phyloP scores from a whole-genome alignment of 1,284 basidiomycete species.

The Rhodotorula sp. region DNA sequence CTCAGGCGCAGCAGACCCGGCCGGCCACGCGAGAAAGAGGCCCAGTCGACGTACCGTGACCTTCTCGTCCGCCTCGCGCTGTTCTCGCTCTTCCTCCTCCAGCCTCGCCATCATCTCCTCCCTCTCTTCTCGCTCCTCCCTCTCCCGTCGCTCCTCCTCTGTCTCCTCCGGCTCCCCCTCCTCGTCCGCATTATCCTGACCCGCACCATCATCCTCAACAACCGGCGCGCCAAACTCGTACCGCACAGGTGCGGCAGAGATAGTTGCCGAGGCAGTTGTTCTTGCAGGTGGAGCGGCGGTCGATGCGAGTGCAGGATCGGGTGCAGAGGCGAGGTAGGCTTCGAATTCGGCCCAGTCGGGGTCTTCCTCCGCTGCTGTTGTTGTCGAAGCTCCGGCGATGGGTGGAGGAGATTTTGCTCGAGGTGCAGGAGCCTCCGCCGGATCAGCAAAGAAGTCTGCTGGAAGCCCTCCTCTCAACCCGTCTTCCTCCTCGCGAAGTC shows the following conservation, averaged over 20 bases:
- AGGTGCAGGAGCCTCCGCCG: constrained; percentile 57
- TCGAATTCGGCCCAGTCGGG: constrained; percentile 37
- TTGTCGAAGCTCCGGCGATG: not conserved
- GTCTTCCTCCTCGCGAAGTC: not conserved
- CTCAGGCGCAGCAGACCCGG: not conserved
- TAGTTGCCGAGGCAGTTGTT: constrained; percentile 25
- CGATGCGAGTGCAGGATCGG: not conserved
- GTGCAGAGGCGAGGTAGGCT: constrained; percentile 15
- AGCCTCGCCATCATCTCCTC: constrained; percentile 40
- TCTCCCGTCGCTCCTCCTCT: constrained; percentile 30
- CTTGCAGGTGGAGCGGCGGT: not conserved
- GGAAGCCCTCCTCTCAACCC: constrained; percentile 55
- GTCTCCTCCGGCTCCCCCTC: constrained; percentile 30
- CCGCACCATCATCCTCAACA: constrained; percentile 9
- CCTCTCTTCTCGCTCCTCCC: constrained; percentile 33
- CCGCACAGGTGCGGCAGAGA: constrained; percentile 31
- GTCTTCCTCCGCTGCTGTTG: constrained; percentile 22
- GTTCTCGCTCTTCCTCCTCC: constrained; percentile 38
- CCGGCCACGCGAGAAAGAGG: too few species aligned
- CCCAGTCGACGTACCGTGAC: constrained; percentile 22
- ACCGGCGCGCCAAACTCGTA: constrained; percentile 41
- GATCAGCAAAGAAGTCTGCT: constrained; percentile 74
- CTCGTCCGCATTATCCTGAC: constrained; percentile 1
- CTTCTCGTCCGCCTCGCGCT: constrained; percentile 40
- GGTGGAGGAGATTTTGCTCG: constrained; percentile 47